These are phyloP conservation scores for Calonectria naviculata DNA, from an alignment of 2,329 filamentous ascomycete genomes.

Conservation along the genomic window DNA sequence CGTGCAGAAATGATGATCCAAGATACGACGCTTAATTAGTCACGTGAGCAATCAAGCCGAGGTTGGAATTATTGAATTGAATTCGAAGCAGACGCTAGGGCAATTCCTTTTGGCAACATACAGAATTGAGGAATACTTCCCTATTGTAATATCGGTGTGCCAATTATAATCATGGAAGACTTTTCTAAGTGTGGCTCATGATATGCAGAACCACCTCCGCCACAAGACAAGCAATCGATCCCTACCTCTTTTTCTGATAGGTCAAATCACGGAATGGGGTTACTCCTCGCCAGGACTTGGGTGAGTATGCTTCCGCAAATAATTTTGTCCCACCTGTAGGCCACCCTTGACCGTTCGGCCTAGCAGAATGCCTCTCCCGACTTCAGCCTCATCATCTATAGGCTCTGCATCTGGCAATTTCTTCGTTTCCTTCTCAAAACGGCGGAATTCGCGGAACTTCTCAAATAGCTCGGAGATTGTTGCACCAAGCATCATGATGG, in stretches of 20 bases:
- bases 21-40: background rate
- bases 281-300: background rate
- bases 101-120: too few species aligned
- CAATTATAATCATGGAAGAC: too few species aligned
- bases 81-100: too few species aligned
- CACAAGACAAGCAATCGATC: too few species aligned
- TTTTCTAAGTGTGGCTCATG: too few species aligned
- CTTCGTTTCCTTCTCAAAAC: background rate
- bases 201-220: too few species aligned
- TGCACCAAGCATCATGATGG: background rate
- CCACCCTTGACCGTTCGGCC: background rate
- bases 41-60: background rate
- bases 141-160: too few species aligned
- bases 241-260: too few species aligned
- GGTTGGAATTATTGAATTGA: too few species aligned
- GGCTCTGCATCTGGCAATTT: background rate
- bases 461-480: background rate
- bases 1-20: background rate
- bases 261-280: background rate
- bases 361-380: background rate
- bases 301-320: background rate
- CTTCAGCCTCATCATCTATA: background rate
- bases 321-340: background rate
- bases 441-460: background rate
- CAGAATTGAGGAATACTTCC: too few species aligned